A percentile compares a stretch with the other conserved stretches of the same genome.
Evolutionary conservation across 2,329 filamentous ascomycete species (phyloP).

Genomic region (Coniochaeta hoffmannii): DNA sequence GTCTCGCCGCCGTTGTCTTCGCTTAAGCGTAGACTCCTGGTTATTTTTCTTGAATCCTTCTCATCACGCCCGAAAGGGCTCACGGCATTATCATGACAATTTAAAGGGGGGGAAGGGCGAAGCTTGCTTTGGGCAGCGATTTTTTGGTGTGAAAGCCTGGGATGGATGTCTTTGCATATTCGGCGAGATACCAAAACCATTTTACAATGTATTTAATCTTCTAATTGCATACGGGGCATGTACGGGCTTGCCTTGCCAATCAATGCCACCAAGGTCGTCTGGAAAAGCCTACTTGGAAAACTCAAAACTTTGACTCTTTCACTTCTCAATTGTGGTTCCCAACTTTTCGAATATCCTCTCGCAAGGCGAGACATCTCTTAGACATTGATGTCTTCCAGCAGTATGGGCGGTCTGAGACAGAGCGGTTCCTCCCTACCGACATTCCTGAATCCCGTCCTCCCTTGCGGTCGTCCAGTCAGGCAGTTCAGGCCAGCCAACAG

Average conservation of each 20-base stretch:
- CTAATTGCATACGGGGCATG: slow-evolving; percentile 30
- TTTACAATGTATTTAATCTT: slow-evolving; percentile 38
- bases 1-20: slow-evolving; percentile 45
- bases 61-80: slow-evolving; percentile 28
- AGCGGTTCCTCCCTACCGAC: too few relatives aligned
- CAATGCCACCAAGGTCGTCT: neutral
- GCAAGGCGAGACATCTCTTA: too few relatives aligned
- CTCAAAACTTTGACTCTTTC: neutral
- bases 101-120: slow-evolving; percentile 20
- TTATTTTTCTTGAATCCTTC: slow-evolving; percentile 19
- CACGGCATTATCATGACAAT: slow-evolving; percentile 28
- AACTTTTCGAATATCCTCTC: too few relatives aligned
- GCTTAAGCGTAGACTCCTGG: slow-evolving; percentile 34
- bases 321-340: too few relatives aligned
- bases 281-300: neutral
- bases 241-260: neutral
- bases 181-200: slow-evolving; percentile 13
- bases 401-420: too few relatives aligned
- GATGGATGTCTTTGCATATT: slow-evolving; percentile 14
- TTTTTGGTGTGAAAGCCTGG: slow-evolving; percentile 23
- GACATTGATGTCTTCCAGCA: too few relatives aligned
- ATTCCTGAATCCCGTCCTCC: too few relatives aligned
- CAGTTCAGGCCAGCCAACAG: neutral
- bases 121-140: slow-evolving; percentile 11
- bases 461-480: too few relatives aligned